phyloP scores from a whole-genome alignment of 2,329 filamentous ascomycete genomes.

The Golovinomyces cichoracearum region DNA sequence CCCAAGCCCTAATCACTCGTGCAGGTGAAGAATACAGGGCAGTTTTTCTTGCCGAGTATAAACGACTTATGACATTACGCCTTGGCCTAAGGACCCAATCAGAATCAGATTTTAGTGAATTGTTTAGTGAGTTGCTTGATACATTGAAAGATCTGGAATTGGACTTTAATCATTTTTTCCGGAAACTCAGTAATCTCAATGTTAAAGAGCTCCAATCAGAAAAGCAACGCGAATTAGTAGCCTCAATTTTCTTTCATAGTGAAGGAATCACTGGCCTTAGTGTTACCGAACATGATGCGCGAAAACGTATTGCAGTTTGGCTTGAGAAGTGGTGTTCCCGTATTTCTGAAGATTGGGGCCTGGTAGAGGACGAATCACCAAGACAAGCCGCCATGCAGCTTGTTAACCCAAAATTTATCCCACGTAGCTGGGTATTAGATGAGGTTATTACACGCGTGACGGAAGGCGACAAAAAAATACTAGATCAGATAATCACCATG shows the following conservation, averaged over 20 bases:
- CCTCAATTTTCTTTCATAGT: conserved; percentile 52
- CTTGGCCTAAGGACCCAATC: conserved; percentile 48
- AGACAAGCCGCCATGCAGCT: conserved; percentile 50
- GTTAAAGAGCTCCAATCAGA: conserved; percentile 37
- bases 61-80: conserved; percentile 52
- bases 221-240: conserved; percentile 34
- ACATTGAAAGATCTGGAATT: conserved; percentile 56
- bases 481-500: conserved; percentile 60
- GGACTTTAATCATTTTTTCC: conserved; percentile 88
- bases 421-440: conserved; percentile 74
- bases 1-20: conserved; percentile 59
- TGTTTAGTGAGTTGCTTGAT: conserved; percentile 67
- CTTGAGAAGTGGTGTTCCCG: conserved; percentile 51
- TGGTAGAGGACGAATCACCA: conserved; percentile 28
- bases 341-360: conserved; percentile 50
- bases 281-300: conserved; percentile 35
- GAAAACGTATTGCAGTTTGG: conserved; percentile 48
- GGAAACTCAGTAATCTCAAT: conserved; percentile 41
- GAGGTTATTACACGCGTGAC: conserved; percentile 79
- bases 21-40: conserved; percentile 69
- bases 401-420: conserved; percentile 82
- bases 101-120: conserved; percentile 47
- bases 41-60: conserved; percentile 74
- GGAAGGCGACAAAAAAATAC: conserved; percentile 54
- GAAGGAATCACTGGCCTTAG: conserved; percentile 36